Evolutionary conservation across 225 moss, liverwort and hornwort species (phyloP).

Genomic region (Polytrichum formosum): DNA sequence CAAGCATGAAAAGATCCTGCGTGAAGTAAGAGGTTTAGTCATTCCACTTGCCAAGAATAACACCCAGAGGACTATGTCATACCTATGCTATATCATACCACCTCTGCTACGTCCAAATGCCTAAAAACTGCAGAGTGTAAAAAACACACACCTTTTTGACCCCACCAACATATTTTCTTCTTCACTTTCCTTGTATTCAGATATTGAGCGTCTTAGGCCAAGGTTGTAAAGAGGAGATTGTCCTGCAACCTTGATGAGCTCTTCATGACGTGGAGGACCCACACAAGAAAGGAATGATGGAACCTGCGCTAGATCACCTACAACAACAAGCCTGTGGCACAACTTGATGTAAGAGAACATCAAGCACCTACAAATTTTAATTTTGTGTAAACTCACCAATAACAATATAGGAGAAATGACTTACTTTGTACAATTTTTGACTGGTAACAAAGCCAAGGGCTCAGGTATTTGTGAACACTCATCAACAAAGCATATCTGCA

Average conservation of each 20-base stretch:
- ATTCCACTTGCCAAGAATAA: too few species aligned
- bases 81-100: too few species aligned
- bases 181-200: conserved; percentile 9
- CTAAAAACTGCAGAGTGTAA: background rate
- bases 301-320: conserved; percentile 29
- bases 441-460: conserved; percentile 27
- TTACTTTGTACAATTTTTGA: conserved; percentile 28
- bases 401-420: background rate
- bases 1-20: conserved; percentile 34
- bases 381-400: background rate
- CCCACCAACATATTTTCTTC: conserved; percentile 3
- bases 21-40: background rate
- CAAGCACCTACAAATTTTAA: background rate
- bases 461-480: conserved; percentile 39
- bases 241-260: conserved; percentile 2
- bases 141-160: conserved; percentile 16
- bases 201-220: background rate
- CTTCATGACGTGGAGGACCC: conserved; percentile 15
- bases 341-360: conserved; percentile 2
- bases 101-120: background rate
- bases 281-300: conserved; percentile 28
- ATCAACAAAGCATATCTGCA: conserved; percentile 37
- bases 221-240: background rate
- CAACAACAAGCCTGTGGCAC: conserved; percentile 25
- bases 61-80: too few species aligned